Conservation (phyloP, 768 basidiomycete species). For the Boletus eberwhitei region DNA sequence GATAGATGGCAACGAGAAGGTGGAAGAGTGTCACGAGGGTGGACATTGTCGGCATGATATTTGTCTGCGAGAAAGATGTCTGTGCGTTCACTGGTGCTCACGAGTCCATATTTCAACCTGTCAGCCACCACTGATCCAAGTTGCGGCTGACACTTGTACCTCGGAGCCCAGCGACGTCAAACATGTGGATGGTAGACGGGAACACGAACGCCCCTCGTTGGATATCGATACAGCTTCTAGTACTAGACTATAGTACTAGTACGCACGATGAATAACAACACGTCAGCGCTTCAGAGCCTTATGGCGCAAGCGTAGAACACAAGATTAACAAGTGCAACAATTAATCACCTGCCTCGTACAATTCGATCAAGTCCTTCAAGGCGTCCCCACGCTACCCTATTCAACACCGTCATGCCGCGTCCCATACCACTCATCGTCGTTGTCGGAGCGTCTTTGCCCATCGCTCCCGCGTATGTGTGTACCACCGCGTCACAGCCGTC, state of each 20-base stretch:
- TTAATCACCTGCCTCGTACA: neutral
- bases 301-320: neutral
- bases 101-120: neutral
- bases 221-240: slow-evolving; percentile 4
- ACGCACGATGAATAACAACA: neutral
- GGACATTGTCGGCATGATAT: slow-evolving; percentile 4
- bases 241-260: neutral
- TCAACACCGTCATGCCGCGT: neutral
- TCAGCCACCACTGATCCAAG: slow-evolving; percentile 1
- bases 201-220: neutral
- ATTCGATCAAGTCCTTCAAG: neutral
- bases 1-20: slow-evolving; percentile 4
- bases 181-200: neutral
- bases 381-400: neutral
- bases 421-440: neutral
- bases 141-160: neutral
- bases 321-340: neutral
- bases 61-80: neutral
- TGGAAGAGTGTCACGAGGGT: slow-evolving; percentile 2
- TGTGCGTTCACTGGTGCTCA: neutral
- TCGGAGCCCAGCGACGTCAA: neutral
- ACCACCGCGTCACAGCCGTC: neutral
- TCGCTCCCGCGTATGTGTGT: neutral
- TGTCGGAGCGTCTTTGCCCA: neutral
- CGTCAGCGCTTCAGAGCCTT: neutral